Conservation (phyloP, 75 land plant species). For the Isoetes taiwanensis region DNA sequence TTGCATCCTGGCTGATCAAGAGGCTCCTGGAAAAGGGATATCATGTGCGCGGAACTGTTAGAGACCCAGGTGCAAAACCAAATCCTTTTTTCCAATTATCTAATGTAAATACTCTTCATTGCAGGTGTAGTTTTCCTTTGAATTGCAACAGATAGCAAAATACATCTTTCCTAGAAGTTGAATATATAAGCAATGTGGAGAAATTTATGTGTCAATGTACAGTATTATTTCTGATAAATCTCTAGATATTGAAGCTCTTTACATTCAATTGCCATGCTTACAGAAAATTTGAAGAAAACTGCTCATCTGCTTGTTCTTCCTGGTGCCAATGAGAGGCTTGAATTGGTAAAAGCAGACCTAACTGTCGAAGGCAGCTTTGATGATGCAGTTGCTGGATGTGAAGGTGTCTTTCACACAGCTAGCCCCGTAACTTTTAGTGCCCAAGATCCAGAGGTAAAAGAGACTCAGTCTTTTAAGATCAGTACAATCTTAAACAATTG, state of each 20-base stretch:
- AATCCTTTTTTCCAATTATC: no score
- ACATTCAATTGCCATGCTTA: not conserved
- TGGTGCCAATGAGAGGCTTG: conserved; percentile 60
- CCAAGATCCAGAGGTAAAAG: conserved; percentile 51
- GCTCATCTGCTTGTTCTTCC: conserved; percentile 42
- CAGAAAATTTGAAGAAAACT: conserved; percentile 39
- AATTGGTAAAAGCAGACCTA: conserved; percentile 45
- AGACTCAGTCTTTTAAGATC: no score
- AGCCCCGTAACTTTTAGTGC: conserved; percentile 37
- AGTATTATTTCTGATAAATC: no score
- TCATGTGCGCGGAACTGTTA: conserved; percentile 30
- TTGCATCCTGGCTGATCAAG: conserved; percentile 40
- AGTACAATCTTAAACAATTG: no score
- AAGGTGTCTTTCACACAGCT: conserved; percentile 86
- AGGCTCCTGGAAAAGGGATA: conserved; percentile 33
- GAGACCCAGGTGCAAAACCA: conserved; percentile 24
- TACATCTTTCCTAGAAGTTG: no score
- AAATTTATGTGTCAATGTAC: no score
- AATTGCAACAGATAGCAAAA: no score
- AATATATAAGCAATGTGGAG: no score
- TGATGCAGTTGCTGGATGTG: conserved; percentile 48
- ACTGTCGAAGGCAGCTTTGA: conserved; percentile 73
- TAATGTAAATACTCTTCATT: no score
- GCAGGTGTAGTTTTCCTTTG: no score
- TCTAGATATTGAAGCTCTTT: not conserved